A percentile compares a stretch with the other conserved stretches of the same genome.
Conservation (phyloP, 1,139 yeast genomes). For the Saccharomyces hybrid region DNA sequence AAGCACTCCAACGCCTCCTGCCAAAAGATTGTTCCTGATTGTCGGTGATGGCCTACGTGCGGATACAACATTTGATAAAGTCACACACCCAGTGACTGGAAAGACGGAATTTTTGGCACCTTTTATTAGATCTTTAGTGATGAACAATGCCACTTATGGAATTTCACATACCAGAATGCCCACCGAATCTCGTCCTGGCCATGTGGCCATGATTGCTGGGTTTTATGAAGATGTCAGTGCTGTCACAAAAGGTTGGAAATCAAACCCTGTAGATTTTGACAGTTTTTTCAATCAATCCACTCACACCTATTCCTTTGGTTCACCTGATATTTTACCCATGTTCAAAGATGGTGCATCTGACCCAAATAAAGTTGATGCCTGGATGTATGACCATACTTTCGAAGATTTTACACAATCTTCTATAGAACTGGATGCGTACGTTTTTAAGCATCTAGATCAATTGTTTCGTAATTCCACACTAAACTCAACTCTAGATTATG, state of each 20-base stretch:
- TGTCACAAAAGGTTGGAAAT: conserved; percentile 98
- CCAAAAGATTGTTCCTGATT: conserved; percentile 78
- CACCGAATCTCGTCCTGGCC: conserved; percentile 99
- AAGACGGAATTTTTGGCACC: conserved; percentile 73
- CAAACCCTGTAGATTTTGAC: conserved; percentile 95
- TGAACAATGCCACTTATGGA: conserved; percentile 81
- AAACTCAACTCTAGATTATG: conserved; percentile 48
- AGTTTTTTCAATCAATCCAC: conserved; percentile 88
- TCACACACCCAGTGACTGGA: conserved; percentile 62
- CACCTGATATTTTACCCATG: conserved; percentile 97
- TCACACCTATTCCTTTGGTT: conserved; percentile 92
- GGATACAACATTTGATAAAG: conserved; percentile 79
- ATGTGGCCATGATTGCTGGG: conserved; percentile 98
- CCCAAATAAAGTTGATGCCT: conserved; percentile 67
- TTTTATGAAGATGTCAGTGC: conserved; percentile 98
- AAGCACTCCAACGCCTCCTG: conserved; percentile 68
- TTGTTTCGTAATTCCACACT: conserved; percentile 58
- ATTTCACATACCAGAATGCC: conserved; percentile 98
- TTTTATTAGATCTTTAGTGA: conserved; percentile 61
- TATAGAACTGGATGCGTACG: conserved; percentile 82
- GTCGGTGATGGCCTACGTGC: conserved; percentile 98
- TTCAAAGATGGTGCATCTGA: conserved; percentile 82
- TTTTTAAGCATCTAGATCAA: conserved; percentile 69
- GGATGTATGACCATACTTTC: conserved; percentile 93
- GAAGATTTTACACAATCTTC: conserved; percentile 90